Evolutionary conservation across 495 filamentous ascomycete genomes (phyloP).

Genomic region (Aspergillus coremiiformis): DNA sequence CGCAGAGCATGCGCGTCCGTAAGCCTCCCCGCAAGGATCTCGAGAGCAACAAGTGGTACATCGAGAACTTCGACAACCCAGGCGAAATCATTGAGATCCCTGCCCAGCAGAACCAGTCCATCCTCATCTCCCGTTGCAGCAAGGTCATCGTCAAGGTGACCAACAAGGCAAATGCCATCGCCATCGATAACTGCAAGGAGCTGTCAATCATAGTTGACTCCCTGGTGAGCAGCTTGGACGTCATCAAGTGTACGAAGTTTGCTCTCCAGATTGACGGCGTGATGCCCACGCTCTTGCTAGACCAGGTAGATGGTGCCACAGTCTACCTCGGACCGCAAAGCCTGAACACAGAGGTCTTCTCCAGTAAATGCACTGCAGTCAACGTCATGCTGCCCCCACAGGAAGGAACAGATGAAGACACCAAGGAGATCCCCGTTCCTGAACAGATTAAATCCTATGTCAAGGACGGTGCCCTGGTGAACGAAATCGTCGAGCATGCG

Average conservation of each 20-base stretch:
- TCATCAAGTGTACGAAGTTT: conserved; percentile 90
- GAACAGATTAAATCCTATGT: conserved; percentile 82
- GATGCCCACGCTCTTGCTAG: conserved; percentile 79
- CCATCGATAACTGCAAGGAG: conserved; percentile 81
- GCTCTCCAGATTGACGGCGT: conserved; percentile 79
- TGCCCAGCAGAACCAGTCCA: conserved; percentile 74
- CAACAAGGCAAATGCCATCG: conserved; percentile 92
- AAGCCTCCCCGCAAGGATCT: conserved; percentile 88
- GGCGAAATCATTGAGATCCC: conserved; percentile 63
- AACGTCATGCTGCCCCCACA: conserved; percentile 74
- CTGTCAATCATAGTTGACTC: conserved; percentile 80
- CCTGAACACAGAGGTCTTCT: conserved; percentile 70
- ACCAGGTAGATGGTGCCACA: conserved; percentile 86
- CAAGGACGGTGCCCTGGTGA: conserved; percentile 66
- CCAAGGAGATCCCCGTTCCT: conserved; percentile 75
- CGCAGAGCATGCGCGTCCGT: conserved; percentile 86
- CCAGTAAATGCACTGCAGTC: conserved; percentile 72
- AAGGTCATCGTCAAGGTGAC: conserved; percentile 82
- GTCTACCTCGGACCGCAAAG: conserved; percentile 79
- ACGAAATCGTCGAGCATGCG: conserved; percentile 84
- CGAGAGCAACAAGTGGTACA: conserved; percentile 91
- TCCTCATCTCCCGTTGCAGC: conserved; percentile 85
- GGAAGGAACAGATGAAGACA: conserved; percentile 59
- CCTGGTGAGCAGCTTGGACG: conserved; percentile 83
- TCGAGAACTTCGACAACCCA: conserved; percentile 90